Evolutionary conservation across 2,329 filamentous ascomycete genomes (phyloP), one percentile per base, ranked within the genome.

Genomic region (Xylaria sp.): DNA sequence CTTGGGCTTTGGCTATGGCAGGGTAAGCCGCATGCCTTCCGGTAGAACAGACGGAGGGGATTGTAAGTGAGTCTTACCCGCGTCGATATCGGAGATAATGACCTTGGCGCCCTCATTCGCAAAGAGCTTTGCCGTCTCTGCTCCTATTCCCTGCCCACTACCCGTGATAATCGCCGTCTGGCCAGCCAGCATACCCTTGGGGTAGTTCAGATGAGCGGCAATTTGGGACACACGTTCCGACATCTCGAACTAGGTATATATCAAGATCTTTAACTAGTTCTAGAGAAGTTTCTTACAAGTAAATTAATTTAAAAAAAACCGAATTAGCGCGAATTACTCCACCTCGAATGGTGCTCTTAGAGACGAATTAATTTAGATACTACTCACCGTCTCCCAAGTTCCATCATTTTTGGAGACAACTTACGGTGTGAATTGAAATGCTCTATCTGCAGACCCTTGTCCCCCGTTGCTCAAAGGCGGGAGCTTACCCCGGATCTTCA

Each of bases 131-230:
- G 93, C 93, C 36, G 91, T 86, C 81, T 97, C 94, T 32, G 93
- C 94, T 27, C 93, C 94, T 78, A 97, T 97, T 68, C 94, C 94
- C 79, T 97, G 93, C 8, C 92, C 93, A 19, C 90, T 89, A 53
- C 93, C 93, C 2, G 94, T 97, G 78, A 97, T 91, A 79, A 97
- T 97, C 76, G 93, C 93, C 17, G 92, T 89, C 79, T 97, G 93
- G 61, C 91, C 92, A 34, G 87, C 87, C 63, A 97, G 88, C 79
- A 97, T 84, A 67, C 93, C 93, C 77, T 88, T 86, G 45, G 93
- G 93, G 82, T 90, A 95, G 82, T 93, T 94, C 75, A 97, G 88
- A 80, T 97, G 93, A 69, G 86, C 86, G 45, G 90, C 88, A 74
- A 97, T 88, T 81, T 96, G 93, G 48, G 86, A 83, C 58, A 92